Conservation (phyloP, 768 basidiomycete species). For the Roridomyces roridus region DNA sequence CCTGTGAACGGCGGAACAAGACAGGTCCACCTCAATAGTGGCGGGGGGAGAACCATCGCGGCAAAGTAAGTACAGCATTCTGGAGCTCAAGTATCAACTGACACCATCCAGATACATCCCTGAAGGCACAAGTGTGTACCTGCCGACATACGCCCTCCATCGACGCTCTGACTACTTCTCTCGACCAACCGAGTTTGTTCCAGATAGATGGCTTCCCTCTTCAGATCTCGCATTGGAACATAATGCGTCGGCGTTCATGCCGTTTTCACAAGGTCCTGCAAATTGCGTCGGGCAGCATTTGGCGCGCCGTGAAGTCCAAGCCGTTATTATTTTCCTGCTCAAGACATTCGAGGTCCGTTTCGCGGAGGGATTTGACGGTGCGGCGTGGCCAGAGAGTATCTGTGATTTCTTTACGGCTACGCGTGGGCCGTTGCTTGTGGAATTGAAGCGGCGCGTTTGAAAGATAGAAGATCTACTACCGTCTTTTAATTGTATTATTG, state of each 20-base stretch:
- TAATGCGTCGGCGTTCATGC: slow-evolving; percentile 42
- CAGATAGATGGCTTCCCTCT: slow-evolving; percentile 43
- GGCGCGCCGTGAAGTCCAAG: slow-evolving; percentile 46
- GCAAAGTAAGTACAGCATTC: background rate
- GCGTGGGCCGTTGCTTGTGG: slow-evolving; percentile 36
- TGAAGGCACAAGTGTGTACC: slow-evolving; percentile 48
- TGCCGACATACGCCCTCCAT: slow-evolving; percentile 51
- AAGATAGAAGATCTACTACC: no score
- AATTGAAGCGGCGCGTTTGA: slow-evolving; percentile 30
- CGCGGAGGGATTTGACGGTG: slow-evolving; percentile 35
- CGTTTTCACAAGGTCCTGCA: slow-evolving; percentile 48
- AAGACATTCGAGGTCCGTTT: slow-evolving; percentile 43
- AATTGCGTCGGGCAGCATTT: slow-evolving; percentile 50
- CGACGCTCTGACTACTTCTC: slow-evolving; percentile 54
- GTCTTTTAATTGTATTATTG: no score
- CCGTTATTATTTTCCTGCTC: slow-evolving; percentile 42
- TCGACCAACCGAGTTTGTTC: slow-evolving; percentile 50
- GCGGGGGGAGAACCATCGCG: background rate
- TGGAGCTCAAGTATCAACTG: no score
- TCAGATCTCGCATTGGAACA: slow-evolving; percentile 15
- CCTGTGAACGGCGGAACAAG: slow-evolving; percentile 43
- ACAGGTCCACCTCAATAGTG: slow-evolving; percentile 23
- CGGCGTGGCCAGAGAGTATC: slow-evolving; percentile 38
- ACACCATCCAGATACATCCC: slow-evolving; percentile 49
- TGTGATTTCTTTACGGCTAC: slow-evolving; percentile 40